Evolutionary conservation across 306 rosid species (phyloP), one percentile per base, ranked within the genome.

Genomic region (Cicer cuneatum): DNA sequence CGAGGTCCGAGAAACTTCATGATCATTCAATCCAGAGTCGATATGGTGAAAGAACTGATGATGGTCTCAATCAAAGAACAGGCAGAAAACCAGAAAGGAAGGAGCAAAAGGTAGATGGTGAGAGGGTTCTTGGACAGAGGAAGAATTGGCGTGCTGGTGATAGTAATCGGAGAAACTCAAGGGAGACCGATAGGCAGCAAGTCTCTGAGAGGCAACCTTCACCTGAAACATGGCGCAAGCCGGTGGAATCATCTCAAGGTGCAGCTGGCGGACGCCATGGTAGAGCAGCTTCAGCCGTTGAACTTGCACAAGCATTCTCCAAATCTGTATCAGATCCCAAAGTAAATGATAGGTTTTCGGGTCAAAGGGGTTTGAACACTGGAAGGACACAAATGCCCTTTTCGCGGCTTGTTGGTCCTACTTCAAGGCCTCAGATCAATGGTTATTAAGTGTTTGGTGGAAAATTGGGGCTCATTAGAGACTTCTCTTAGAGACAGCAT

Each of bases 201-300:
- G 88, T 59, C 59, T 60, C 75, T 1, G 96, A 92, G 85, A 85
- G 99, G 81, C 89, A 77, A n/a, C 73, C 94, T 61, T 94, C 97
- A 46, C 96, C 97, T 0, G 94, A 93, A 83, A 89, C 97, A 24
- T 93, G 98, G 98, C 96, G 97, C 45, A 93, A 88, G 89, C 92
- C 97, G 39, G 84, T 57, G 14, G 99, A 90, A 53, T 81, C 83
- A 59, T 74, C 88, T 49, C 68, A 83, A 6, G 91, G 79, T 57
- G 77, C 73, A 48, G 66, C 5, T 47, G 90, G 89, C 19, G n/a
- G 13, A 59, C 89, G 85, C 53, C 49, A 83, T 0, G 90, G 92
- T 70, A 89, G 90, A 81, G 98, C 89, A 41, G 90, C 99, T 77
- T 92, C 99, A 1, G 98, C 99, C 0, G 73, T 95, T 46, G 99